These are phyloP conservation scores for Verticillium zaregamsianum DNA, from an alignment of 2,329 filamentous ascomycete species.

Conservation along the genomic window DNA sequence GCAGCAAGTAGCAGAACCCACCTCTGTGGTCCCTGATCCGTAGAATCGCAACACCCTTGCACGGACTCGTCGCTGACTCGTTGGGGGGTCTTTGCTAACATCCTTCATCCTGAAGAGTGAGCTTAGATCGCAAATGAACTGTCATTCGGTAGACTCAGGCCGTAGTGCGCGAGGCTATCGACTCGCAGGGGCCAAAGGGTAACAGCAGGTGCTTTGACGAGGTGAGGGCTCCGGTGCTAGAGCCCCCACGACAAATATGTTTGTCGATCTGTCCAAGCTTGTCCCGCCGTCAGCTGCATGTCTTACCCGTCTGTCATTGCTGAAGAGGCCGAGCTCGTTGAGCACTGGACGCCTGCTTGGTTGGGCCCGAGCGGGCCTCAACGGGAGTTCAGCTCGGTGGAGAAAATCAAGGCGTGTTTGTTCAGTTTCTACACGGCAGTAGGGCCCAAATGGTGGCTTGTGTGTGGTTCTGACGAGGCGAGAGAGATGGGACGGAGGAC, in stretches of 20 bases:
- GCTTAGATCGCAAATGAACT: not conserved
- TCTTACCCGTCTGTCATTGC: not conserved
- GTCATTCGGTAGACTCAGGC: not conserved
- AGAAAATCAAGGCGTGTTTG: not conserved
- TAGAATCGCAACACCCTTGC: not conserved
- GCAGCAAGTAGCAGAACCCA: not conserved
- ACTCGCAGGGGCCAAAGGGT: not conserved
- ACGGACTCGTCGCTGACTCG: not conserved
- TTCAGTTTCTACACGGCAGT: not conserved
- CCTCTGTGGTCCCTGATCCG: not conserved
- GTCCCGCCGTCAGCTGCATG: not conserved
- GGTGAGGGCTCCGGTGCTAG: not conserved
- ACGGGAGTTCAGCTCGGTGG: not conserved
- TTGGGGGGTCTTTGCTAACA: not conserved
- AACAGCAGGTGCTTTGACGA: not conserved
- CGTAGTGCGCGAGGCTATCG: not conserved
- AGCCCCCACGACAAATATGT: not conserved
- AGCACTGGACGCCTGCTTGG: not conserved
- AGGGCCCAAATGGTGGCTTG: not conserved
- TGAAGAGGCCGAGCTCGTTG: not conserved
- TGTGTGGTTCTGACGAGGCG: not conserved
- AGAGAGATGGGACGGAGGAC: not conserved
- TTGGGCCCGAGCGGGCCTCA: not conserved
- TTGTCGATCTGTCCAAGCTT: not conserved
- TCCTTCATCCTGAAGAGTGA: not conserved